These are phyloP conservation scores for Yamadazyma nakazawae DNA, from an alignment of 805 yeast species.

Conservation along the genomic window DNA sequence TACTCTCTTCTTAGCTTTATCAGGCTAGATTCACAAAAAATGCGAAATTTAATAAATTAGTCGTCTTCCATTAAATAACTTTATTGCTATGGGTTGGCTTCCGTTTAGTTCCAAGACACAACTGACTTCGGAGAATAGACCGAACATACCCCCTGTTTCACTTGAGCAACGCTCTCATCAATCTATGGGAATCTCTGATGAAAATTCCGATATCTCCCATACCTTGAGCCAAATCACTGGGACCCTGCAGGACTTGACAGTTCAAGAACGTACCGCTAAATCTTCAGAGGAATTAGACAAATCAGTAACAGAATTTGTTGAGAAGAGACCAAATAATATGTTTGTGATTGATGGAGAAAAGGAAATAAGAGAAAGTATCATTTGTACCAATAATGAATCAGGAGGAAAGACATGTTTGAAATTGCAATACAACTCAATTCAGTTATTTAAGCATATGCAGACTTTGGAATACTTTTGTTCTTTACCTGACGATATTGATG, in stretches of 20 bases:
- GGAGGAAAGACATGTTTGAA: slow-evolving; percentile 50
- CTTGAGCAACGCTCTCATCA: slow-evolving; percentile 25
- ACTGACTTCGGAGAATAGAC: background rate
- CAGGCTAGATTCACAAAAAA: no score
- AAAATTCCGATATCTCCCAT: slow-evolving; percentile 16
- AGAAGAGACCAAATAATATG: slow-evolving; percentile 27
- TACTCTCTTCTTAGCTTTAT: no score
- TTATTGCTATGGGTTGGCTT: slow-evolving; percentile 13
- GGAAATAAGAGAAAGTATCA: slow-evolving; percentile 35
- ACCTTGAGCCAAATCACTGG: slow-evolving; percentile 28
- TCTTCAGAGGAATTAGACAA: slow-evolving; percentile 14
- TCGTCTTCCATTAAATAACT: background rate
- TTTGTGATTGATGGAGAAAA: slow-evolving; percentile 44
- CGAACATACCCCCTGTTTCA: background rate
- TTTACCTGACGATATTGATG: slow-evolving; percentile 45
- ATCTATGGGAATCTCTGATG: slow-evolving; percentile 18
- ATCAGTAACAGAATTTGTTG: slow-evolving; percentile 30
- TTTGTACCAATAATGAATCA: slow-evolving; percentile 41
- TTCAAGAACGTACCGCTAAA: slow-evolving; percentile 4
- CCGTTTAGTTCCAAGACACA: slow-evolving; percentile 7
- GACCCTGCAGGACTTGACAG: slow-evolving; percentile 8
- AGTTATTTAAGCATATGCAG: slow-evolving; percentile 49
- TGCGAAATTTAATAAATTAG: background rate
- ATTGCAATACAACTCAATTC: slow-evolving; percentile 35
- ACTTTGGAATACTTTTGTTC: slow-evolving; percentile 48